Base-by-base conservation (phyloP, 331 rosid species). In the Spiraea crenata region DNA sequence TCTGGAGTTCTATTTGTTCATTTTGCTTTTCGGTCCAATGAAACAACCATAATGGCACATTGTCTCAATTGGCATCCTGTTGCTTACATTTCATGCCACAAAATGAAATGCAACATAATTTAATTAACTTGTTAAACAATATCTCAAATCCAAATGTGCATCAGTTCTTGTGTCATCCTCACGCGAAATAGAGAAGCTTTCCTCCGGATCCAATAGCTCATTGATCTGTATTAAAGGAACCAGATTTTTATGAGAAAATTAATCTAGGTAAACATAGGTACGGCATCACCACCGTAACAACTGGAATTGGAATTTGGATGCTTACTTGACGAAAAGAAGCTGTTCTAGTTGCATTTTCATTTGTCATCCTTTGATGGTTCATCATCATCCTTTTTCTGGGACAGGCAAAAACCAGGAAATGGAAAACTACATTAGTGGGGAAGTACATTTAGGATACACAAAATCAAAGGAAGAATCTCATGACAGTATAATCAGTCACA, bases 351-450 rank as follows among this genome's bases (percentile, higher is more conserved):
- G 61, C 67, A 81, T 60, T 69, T 74, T 84, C 85, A 81, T 76
- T 87, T 85, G 71, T 81, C 86, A 78, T 90, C 87, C 35, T 74
- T 77, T 12, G 90, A 76, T 57, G 88, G 83, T 57, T 83, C 84
- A 44, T 82, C 96, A 17, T 90, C 91, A 78, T 87, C 81, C 84
- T 90, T 86, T 84, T 76, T 76, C 78, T 72, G 65, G 55, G 89
- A 68, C 79, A 65, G 74, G 69, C 67, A 73, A 39, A 38, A 5
- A 11, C 5, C 4, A 4, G 41, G 44, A 1, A 6, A 5, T 31
- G 11, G n/a, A 37, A 69, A n/a, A 50, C 3, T 5, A 6, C 16
- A 62, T 34, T 1, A 5, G 20, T 10, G 41, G 56, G 45, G 45
- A 60, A 59, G 44, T 62, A 44, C 25, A 20, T 41, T 3, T 56